These are phyloP conservation scores for Coix lacrymajobi DNA, from an alignment of 176 grass and related monocot species.

Conservation along the genomic window DNA sequence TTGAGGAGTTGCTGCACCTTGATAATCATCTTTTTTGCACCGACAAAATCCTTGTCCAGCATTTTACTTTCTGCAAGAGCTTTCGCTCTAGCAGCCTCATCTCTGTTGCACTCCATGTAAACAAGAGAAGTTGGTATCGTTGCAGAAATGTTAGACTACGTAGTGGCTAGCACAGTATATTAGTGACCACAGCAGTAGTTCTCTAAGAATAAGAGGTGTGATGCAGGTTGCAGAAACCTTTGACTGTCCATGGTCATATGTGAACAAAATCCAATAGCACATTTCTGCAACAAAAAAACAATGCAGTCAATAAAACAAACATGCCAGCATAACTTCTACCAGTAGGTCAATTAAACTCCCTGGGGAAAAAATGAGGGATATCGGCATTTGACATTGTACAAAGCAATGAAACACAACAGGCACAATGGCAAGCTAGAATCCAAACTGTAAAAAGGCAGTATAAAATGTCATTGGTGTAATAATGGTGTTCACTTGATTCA, in stretches of 20 bases:
- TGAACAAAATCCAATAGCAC: neutral
- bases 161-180: neutral
- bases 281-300: constrained; percentile 14
- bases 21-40: constrained; percentile 58
- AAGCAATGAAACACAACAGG: neutral
- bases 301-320: constrained; percentile 6
- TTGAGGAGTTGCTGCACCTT: constrained; percentile 74
- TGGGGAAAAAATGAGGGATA: neutral
- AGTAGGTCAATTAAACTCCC: neutral
- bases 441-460: neutral
- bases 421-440: neutral
- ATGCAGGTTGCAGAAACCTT: neutral
- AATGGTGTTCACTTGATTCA: neutral
- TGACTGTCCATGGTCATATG: neutral
- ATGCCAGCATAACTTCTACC: neutral
- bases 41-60: constrained; percentile 62
- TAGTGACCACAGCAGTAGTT: neutral
- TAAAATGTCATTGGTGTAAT: neutral
- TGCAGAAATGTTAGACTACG: neutral
- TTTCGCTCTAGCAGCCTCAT: constrained; percentile 74
- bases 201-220: neutral
- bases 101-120: constrained; percentile 92
- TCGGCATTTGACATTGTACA: neutral
- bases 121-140: neutral
- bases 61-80: constrained; percentile 69